phyloP scores from a whole-genome alignment of 2,329 filamentous ascomycete genomes.

The Metarhizium humberi region DNA sequence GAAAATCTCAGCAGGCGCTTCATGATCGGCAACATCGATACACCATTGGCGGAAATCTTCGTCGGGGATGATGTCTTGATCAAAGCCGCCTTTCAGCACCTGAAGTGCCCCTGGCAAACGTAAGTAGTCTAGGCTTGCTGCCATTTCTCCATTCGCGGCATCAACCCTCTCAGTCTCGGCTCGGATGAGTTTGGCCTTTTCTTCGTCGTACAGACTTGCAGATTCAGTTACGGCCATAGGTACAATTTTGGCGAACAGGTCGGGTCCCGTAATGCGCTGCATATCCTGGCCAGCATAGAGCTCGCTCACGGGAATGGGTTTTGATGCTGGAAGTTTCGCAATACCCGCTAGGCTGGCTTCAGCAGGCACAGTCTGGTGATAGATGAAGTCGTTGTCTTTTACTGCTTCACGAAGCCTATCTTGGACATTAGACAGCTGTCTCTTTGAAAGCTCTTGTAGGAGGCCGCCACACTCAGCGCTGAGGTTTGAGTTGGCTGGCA shows the following conservation, averaged over 20 bases:
- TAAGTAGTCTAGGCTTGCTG: conserved; percentile 85
- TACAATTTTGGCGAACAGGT: conserved; percentile 94
- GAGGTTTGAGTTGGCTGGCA: conserved; percentile 75
- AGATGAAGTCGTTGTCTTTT: conserved; percentile 98
- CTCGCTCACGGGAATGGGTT: conserved; percentile 94
- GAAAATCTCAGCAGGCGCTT: conserved; percentile 69
- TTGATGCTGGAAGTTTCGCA: conserved; percentile 85
- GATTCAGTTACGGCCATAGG: conserved; percentile 94
- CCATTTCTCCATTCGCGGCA: conserved; percentile 90
- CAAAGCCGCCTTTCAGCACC: conserved; percentile 84
- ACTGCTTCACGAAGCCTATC: conserved; percentile 66
- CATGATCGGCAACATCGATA: conserved; percentile 79
- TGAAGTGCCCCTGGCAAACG: conserved; percentile 83
- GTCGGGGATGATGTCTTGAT: conserved; percentile 80
- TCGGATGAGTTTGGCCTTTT: conserved; percentile 90
- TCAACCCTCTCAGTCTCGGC: conserved; percentile 93
- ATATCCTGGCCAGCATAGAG: conserved; percentile 97
- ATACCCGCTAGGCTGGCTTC: conserved; percentile 76
- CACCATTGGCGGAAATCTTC: conserved; percentile 93
- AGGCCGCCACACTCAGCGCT: conserved; percentile 66
- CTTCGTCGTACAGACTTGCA: conserved; percentile 93
- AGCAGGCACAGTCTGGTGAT: conserved; percentile 83
- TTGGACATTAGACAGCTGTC: conserved; percentile 71
- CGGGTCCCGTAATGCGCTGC: conserved; percentile 89
- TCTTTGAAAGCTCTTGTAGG: conserved; percentile 73